Percentiles rank a stretch among this genome's conserved stretches.
phyloP scores from a whole-genome alignment of 768 basidiomycete genomes.

The Leccinum fibrillosum region DNA sequence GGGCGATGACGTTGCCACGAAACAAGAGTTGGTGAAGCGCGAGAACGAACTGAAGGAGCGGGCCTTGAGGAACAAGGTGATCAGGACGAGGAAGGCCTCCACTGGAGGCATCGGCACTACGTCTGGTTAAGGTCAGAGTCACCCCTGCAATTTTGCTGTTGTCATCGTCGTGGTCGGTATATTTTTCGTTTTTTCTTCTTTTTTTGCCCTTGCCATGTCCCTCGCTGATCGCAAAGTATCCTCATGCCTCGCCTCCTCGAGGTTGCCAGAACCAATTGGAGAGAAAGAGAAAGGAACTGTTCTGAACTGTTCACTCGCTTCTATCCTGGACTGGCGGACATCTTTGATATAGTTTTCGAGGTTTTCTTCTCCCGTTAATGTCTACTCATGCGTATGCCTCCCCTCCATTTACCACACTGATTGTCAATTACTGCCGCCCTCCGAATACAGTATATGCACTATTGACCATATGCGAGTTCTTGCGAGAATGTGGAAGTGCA shows the following conservation, averaged over 20 bases:
- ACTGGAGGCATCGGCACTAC: conserved; percentile 23
- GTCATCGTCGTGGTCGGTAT: not conserved
- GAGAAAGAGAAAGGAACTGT: conserved; percentile 9
- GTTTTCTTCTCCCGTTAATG: not conserved
- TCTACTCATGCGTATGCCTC: conserved; percentile 20
- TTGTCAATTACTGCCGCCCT: conserved; percentile 18
- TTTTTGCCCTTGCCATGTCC: conserved; percentile 12
- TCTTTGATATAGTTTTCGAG: conserved; percentile 15
- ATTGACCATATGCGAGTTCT: not conserved
- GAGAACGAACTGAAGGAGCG: conserved; percentile 82
- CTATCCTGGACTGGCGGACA: conserved; percentile 12
- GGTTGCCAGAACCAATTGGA: conserved; percentile 22
- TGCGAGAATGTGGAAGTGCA: not conserved
- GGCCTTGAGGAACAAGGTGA: conserved; percentile 80
- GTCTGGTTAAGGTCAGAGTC: conserved; percentile 19
- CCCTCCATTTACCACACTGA: conserved; percentile 5
- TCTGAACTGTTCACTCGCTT: conserved; percentile 15
- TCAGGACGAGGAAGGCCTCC: conserved; percentile 58
- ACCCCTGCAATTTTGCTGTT: not conserved
- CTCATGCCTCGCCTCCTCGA: conserved; percentile 14
- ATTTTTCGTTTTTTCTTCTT: conserved; percentile 15
- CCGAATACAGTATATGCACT: conserved; percentile 18
- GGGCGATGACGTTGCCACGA: conserved; percentile 14
- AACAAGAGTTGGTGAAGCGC: conserved; percentile 55
- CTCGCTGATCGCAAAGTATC: conserved; percentile 22